Conservation (phyloP, 345 rosid species). For the Cardamine occulta region DNA sequence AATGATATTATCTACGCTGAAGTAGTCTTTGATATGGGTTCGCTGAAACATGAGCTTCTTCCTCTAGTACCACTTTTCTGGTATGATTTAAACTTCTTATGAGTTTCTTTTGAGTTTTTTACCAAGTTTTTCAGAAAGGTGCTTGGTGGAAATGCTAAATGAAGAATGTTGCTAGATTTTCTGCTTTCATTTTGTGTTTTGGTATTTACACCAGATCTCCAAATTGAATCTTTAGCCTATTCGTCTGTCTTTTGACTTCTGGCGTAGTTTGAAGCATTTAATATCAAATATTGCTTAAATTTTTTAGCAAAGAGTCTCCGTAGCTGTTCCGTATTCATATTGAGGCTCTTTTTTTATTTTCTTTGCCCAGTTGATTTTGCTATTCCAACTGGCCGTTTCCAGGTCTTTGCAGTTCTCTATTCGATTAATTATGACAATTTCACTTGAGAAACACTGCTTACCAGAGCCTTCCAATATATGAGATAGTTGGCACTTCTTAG, state of each 20-base stretch:
- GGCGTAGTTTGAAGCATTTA: background rate
- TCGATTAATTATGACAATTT: background rate
- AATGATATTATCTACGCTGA: constrained; percentile 92
- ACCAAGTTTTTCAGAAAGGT: constrained; percentile 17
- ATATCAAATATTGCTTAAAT: background rate
- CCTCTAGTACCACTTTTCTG: constrained; percentile 92
- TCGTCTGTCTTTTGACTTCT: background rate
- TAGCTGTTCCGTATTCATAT: background rate
- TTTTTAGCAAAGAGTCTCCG: background rate
- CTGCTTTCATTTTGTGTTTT: constrained; percentile 3
- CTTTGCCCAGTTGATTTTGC: background rate
- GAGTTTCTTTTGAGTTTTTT: background rate
- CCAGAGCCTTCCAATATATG: background rate
- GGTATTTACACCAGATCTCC: background rate
- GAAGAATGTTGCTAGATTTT: constrained; percentile 22
- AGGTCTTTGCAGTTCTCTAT: background rate
- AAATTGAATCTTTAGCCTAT: background rate
- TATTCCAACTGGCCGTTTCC: constrained; percentile 2
- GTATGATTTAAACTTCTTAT: constrained; percentile 47
- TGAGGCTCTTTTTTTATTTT: background rate
- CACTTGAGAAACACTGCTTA: constrained; percentile 2
- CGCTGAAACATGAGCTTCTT: constrained; percentile 86
- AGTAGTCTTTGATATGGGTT: constrained; percentile 85
- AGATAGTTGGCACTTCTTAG: background rate
- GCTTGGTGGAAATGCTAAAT: background rate